Evolutionary conservation across 495 filamentous ascomycete species (phyloP).

Genomic region (Penicillium turbatum): DNA sequence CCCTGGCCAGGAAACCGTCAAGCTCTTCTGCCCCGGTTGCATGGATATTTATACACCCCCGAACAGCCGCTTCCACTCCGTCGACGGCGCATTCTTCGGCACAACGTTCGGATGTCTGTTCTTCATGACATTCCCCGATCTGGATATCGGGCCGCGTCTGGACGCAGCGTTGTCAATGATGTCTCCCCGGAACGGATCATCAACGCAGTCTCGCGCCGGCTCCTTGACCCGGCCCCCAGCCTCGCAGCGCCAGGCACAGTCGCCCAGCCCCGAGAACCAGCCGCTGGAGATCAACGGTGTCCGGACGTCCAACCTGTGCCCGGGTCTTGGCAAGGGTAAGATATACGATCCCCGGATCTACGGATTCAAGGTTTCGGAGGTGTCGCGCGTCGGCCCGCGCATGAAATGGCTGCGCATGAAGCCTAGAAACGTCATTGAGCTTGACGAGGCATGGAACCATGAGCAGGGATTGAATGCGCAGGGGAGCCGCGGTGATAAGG

Average conservation of each 20-base stretch:
- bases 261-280: constrained; percentile 40
- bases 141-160: constrained; percentile 59
- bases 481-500: constrained; percentile 41
- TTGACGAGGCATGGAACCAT: constrained; percentile 62
- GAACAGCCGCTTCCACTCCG: constrained; percentile 93
- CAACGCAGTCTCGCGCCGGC: constrained; percentile 34
- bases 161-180: constrained; percentile 27
- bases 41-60: constrained; percentile 96
- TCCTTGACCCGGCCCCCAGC: constrained; percentile 23
- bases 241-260: constrained; percentile 12
- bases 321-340: constrained; percentile 74
- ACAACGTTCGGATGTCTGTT: constrained; percentile 93
- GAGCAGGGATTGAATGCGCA: constrained; percentile 29
- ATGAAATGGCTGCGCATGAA: constrained; percentile 95
- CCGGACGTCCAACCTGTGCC: constrained; percentile 74
- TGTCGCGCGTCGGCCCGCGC: constrained; percentile 78
- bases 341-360: constrained; percentile 96
- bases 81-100: constrained; percentile 98
- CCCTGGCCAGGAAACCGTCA: constrained; percentile 94
- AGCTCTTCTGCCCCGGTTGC: constrained; percentile 95
- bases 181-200: constrained; percentile 33
- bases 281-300: constrained; percentile 76
- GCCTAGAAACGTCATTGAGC: constrained; percentile 69
- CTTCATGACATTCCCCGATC: constrained; percentile 96
- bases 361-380: constrained; percentile 88